phyloP scores from a whole-genome alignment of 352 stramenopile genomes.

The Phytophthora rubi region DNA sequence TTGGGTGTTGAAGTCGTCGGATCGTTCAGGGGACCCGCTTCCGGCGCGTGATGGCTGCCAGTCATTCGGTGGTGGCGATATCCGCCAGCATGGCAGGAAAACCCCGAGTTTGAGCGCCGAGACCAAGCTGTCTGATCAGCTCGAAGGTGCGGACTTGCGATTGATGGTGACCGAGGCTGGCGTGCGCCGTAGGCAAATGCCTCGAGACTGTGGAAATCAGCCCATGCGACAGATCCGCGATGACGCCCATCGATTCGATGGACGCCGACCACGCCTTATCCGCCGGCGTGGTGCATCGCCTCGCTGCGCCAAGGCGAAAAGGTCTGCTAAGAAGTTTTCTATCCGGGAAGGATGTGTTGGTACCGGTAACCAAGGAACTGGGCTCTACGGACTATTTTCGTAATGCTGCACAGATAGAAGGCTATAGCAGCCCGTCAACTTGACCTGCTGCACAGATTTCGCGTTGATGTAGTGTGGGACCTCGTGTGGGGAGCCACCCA shows the following conservation, averaged over 20 bases:
- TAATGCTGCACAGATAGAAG: no score
- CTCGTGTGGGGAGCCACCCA: no score
- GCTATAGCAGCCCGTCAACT: no score
- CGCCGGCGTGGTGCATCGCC: no score
- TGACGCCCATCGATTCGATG: neutral
- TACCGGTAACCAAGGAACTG: no score
- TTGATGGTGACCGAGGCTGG: neutral
- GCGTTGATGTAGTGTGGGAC: no score
- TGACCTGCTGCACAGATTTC: no score
- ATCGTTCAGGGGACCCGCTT: neutral
- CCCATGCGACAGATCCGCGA: neutral
- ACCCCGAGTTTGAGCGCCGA: neutral
- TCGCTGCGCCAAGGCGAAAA: no score
- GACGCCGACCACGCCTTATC: no score
- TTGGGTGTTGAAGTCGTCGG: slow-evolving; percentile 22
- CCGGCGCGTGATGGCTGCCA: slow-evolving; percentile 17
- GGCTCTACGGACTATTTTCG: no score
- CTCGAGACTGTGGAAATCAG: neutral
- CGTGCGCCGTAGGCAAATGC: neutral
- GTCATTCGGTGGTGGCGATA: slow-evolving; percentile 6
- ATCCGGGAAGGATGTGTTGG: no score
- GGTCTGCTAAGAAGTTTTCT: no score
- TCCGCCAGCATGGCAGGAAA: slow-evolving; percentile 6
- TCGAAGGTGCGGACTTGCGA: neutral
- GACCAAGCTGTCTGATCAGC: neutral